Evolutionary conservation across 208 protist species (phyloP).

Genomic region (Kentomonas sorsogonicus): DNA sequence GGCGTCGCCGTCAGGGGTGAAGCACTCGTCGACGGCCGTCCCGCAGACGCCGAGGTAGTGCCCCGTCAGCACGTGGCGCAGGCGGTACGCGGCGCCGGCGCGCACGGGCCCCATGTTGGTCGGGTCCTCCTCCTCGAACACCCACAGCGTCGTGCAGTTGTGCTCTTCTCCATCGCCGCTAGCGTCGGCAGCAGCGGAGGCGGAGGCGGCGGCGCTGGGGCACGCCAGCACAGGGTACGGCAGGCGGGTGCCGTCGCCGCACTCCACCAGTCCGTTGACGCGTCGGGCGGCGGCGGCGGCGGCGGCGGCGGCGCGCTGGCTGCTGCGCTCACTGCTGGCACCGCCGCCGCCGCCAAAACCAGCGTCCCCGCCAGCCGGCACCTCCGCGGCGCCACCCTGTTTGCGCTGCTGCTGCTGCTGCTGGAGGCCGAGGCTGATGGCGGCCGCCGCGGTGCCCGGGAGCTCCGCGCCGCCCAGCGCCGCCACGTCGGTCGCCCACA

Average conservation of each 20-base stretch:
- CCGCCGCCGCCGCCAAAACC: constrained; percentile 9
- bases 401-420: not conserved
- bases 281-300: not conserved
- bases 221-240: constrained; percentile 49
- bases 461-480: constrained; percentile 13
- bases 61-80: constrained; percentile 56
- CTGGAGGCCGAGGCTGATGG: not conserved
- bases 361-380: constrained; percentile 1
- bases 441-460: not conserved
- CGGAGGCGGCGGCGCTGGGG: not conserved
- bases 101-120: constrained; percentile 45
- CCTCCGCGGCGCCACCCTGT: not conserved
- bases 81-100: constrained; percentile 34
- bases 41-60: constrained; percentile 62
- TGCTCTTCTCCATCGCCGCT: constrained; percentile 12
- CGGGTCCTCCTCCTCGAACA: constrained; percentile 64
- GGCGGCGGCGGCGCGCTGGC: not conserved
- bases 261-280: constrained; percentile 25
- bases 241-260: constrained; percentile 20
- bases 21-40: constrained; percentile 46
- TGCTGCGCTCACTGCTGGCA: not conserved
- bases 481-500: too few species aligned
- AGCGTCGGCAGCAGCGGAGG: not conserved
- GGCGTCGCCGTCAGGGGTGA: constrained; percentile 24
- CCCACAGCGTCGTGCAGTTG: constrained; percentile 45